Evolutionary conservation across 1,284 basidiomycete species (phyloP).

Genomic region (Pseudozyma pruni): DNA sequence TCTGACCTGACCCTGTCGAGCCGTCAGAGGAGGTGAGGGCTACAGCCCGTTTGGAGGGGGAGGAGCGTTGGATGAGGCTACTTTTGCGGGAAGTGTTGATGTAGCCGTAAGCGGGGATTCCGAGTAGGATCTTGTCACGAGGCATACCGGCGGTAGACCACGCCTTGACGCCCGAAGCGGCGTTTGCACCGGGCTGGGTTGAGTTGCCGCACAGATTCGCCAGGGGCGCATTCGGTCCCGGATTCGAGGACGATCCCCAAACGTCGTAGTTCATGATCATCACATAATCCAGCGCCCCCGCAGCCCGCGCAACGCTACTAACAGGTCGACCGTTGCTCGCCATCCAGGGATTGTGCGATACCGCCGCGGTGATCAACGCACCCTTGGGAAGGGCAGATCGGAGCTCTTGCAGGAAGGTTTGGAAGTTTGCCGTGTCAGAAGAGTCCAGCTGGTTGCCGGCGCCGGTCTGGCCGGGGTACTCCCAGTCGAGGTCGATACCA

Average conservation of each 20-base stretch:
- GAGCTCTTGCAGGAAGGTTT: slow-evolving; percentile 63
- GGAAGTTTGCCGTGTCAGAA: slow-evolving; percentile 54
- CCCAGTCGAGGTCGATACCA: slow-evolving; percentile 75
- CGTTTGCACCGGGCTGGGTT: slow-evolving; percentile 53
- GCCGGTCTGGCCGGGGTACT: slow-evolving; percentile 64
- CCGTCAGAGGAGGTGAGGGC: slow-evolving; percentile 22
- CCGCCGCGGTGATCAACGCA: slow-evolving; percentile 55
- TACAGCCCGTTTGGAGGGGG: slow-evolving; percentile 20
- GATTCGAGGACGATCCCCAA: slow-evolving; percentile 44
- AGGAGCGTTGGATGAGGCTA: slow-evolving; percentile 6
- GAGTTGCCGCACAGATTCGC: slow-evolving; percentile 59
- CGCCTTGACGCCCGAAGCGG: slow-evolving; percentile 53
- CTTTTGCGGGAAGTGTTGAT: slow-evolving; percentile 30
- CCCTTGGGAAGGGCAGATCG: slow-evolving; percentile 70
- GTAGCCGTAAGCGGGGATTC: slow-evolving; percentile 60
- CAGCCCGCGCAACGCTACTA: slow-evolving; percentile 42
- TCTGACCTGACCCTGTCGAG: slow-evolving; percentile 41
- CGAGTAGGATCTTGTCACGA: slow-evolving; percentile 56
- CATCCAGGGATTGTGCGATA: slow-evolving; percentile 42
- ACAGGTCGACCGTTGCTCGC: slow-evolving; percentile 48
- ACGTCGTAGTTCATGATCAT: slow-evolving; percentile 66
- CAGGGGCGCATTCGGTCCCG: slow-evolving; percentile 60
- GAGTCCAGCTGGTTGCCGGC: slow-evolving; percentile 59
- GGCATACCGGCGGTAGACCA: slow-evolving; percentile 62
- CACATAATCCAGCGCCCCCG: slow-evolving; percentile 51